Evolutionary conservation across 495 filamentous ascomycete species (phyloP), one percentile per base, ranked within the genome.

Genomic region (Chaetomidium leptoderma): DNA sequence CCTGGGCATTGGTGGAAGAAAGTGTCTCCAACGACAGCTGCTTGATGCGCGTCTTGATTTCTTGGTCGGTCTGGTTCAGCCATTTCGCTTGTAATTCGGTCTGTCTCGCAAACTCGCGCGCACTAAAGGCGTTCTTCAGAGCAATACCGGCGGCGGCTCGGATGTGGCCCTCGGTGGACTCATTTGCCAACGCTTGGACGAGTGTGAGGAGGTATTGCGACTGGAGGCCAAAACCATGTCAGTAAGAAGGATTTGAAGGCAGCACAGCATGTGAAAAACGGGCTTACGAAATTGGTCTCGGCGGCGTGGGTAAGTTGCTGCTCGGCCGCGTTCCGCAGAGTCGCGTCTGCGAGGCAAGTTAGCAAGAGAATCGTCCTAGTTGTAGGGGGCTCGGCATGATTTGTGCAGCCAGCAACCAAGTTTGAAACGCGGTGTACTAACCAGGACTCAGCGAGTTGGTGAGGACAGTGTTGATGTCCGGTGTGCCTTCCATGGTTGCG

Each of bases 91-190:
- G 93, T 62, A 97, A 80, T 66, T 92, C 87, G 55, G 85, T 84
- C 78, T 96, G 83, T 64, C 89, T 87, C 63, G 86, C 76, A 66
- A 84, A 85, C 72, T 98, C 95, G 76, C 92, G 89, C 59, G 92
- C 88, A 49, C 88, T 88, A 73, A 98, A 95, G 64, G 93, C 84
- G 78, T 98, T 98, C 78, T 98, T 98, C 66, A 98, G 75, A 46
- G 92, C 91, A 63, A 98, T 83, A 87, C 91, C 93, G 56, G 93
- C 93, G 55, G 93, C 92, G 53, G 86, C 85, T 79, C 93, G 86
- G 64, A 96, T 90, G 72, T 88, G 86, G 43, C 88, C 76, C 59
- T 89, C 81, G 62, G 87, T 83, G 55, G 82, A 80, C 63, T 97
- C 95, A 76, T 96, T 96, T 64, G 92, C 92, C 61, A 98, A 84